Base-by-base conservation (phyloP, 2,329 filamentous ascomycete species). In the Cordyceps militaris region DNA sequence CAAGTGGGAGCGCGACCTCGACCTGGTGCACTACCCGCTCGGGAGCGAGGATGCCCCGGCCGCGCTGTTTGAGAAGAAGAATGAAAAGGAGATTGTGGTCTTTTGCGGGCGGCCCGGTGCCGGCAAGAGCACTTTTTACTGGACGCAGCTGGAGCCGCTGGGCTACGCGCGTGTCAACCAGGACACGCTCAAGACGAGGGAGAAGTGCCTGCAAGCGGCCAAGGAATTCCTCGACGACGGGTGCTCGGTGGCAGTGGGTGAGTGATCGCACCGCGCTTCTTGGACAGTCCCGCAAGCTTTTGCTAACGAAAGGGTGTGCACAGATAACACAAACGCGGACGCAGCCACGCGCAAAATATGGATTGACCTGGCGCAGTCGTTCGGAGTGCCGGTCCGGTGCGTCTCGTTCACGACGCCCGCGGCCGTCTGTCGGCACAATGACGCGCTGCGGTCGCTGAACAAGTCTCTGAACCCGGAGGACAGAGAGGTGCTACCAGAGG, bases 251-350 rank as follows among this genome's bases (percentile, higher is more conserved):
- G 90, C 80, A 26, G 80, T 97, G 59, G 91, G 90, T 94, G 79
- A 64, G 84, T 76, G 14, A 60, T 60, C 59, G 11, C 32, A 40
- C 34, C 23, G 59, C 46, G 21, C 23, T 0, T 19, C 9, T 30
- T 40, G 16, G 23, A 32, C 42, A 34, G 5, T 5, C 16, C 23
- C 23, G 32, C 23, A 58, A 26, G n/a, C n/a, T n/a, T n/a, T 28
- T 28, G 38, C 54, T 58, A 55, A 62, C 60, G 10, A 56, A 48
- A 56, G 26, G 21, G 36, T 14, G 44, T 13, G 57, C 51, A 94
- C 51, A 94, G 94, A 99, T 72, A 97, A 96, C 70, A 97, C 94
- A n/a, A 99, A 99, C 69, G 84, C 92, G 30, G 88, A 96, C 72
- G 70, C 78, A 11, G 87, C 89, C 54, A 90, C 87, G 24, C 82